Percentiles rank a stretch among this genome's conserved stretches.
These are phyloP conservation scores for Clonostachys rosea DNA, from an alignment of 2,329 filamentous ascomycete genomes.

Conservation along the genomic window DNA sequence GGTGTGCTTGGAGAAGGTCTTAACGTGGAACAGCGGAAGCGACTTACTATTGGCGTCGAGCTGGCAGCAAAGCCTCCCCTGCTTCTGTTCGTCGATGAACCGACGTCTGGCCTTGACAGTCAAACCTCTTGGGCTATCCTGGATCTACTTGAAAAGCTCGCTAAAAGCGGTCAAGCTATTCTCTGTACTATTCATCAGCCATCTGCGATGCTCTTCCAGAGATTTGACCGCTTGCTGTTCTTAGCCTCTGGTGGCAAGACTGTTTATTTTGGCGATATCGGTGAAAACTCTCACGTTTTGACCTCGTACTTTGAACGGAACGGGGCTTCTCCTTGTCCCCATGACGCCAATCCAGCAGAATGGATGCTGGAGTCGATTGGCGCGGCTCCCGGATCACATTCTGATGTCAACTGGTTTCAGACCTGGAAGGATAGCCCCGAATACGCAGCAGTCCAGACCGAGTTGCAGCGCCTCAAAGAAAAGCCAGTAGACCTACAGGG, in stretches of 20 bases:
- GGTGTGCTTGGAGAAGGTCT: constrained; percentile 27
- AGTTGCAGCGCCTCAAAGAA: constrained; percentile 44
- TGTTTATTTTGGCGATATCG: constrained; percentile 48
- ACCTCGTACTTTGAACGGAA: constrained; percentile 51
- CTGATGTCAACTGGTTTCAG: constrained; percentile 65
- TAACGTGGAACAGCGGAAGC: constrained; percentile 39
- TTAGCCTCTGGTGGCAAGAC: constrained; percentile 44
- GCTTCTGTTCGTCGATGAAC: constrained; percentile 45
- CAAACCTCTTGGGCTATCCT: constrained; percentile 54
- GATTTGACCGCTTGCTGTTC: constrained; percentile 48
- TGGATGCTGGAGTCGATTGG: constrained; percentile 38
- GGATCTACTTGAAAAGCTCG: constrained; percentile 52
- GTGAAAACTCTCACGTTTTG: constrained; percentile 35
- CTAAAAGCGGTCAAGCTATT: constrained; percentile 53
- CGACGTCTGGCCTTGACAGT: constrained; percentile 45
- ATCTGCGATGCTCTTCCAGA: constrained; percentile 44
- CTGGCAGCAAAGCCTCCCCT: constrained; percentile 31
- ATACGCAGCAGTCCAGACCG: constrained; percentile 13
- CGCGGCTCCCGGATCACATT: constrained; percentile 30
- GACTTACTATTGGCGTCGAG: constrained; percentile 38
- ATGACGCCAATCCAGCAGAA: constrained; percentile 42
- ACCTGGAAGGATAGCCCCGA: constrained; percentile 49
- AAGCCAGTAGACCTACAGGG: constrained; percentile 30
- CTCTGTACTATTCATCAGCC: constrained; percentile 58
- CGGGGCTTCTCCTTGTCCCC: constrained; percentile 60